Evolutionary conservation across 1,139 yeast genomes (phyloP), one percentile per base, ranked within the genome.

Genomic region (Pichia terricola): DNA sequence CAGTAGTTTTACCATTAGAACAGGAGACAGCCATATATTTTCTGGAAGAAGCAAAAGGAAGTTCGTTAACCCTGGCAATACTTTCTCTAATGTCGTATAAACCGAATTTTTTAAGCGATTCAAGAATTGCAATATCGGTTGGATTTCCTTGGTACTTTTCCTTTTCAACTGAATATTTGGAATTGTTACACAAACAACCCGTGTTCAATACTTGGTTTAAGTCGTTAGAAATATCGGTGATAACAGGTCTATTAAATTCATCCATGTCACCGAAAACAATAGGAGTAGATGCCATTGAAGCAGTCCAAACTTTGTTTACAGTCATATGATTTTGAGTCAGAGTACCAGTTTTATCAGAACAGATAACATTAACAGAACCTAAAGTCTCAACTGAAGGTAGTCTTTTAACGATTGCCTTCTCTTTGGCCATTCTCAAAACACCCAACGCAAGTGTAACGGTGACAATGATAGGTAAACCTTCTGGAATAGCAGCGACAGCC

Each of bases 401-500:
- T 54, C 96, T 76, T 57, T 89, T 82, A 44, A 91, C 95, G 58
- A 91, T 91, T 3, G 96, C 97, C 58, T 82, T 83, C 53, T 88
- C 81, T 44, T 78, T 79, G 4, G 97, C 96, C 97, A 91, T 91
- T 65, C 96, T 74, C 54, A 89, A 72, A 36, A 91, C 97, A 39
- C 97, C 97, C 37, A 91, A 71, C 0, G 98, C 97, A 53, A 91
- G 70, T 0, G 97, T 91, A 5, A 91, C 97, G 4, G 97, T 89
- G 38, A 91, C 97, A 60, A 91, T 89, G 57, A 91, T 89, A 0
- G 97, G 97, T 52, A 91, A 73, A 45, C 97, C 97, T 65, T 91
- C 98, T 4, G 98, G 98, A 53, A 91, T 89, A 3, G 97, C 97
- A 40, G 98, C 98, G 11, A 91, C 97, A 0, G 97, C 97, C 51